A percentile compares a stretch with the other conserved stretches of the same genome.
These are phyloP conservation scores for Pythium biforme DNA, from an alignment of 352 stramenopile species.

Conservation along the genomic window DNA sequence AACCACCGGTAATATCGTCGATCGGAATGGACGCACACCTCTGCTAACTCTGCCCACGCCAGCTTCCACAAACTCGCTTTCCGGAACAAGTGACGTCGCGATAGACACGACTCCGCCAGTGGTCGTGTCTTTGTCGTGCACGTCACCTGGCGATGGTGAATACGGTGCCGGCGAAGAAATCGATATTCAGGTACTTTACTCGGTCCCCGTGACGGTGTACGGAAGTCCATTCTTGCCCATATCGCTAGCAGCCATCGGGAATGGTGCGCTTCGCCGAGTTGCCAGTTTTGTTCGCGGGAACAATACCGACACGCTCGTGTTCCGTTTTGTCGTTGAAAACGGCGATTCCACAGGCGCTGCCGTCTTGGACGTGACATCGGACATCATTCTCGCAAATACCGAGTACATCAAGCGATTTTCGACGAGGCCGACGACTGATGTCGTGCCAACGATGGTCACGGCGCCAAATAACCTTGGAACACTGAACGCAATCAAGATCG, in stretches of 20 bases:
- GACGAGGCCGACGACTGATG: constrained; percentile 64
- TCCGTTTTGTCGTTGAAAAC: constrained; percentile 65
- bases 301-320: constrained; percentile 64
- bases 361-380: constrained; percentile 49
- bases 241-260: constrained; percentile 42
- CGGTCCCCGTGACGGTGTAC: constrained; percentile 61
- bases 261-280: constrained; percentile 31
- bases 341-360: constrained; percentile 41
- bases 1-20: constrained; percentile 53
- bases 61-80: constrained; percentile 40
- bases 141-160: constrained; percentile 55
- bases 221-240: constrained; percentile 52
- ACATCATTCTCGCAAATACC: constrained; percentile 52
- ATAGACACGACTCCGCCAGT: constrained; percentile 72
- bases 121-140: constrained; percentile 53
- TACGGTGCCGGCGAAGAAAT: constrained; percentile 71
- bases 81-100: constrained; percentile 47
- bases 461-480: constrained; percentile 48
- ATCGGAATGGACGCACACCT: constrained; percentile 65
- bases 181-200: constrained; percentile 57
- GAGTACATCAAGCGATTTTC: constrained; percentile 74
- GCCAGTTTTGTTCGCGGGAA: constrained; percentile 60
- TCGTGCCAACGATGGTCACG: constrained; percentile 40
- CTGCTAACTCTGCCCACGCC: constrained; percentile 51
- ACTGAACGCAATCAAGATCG: constrained; percentile 60